A percentile compares a stretch with the other conserved stretches of the same genome.
phyloP scores from a whole-genome alignment of 2,329 filamentous ascomycete genomes.

The Talaromyces amestolkiae region DNA sequence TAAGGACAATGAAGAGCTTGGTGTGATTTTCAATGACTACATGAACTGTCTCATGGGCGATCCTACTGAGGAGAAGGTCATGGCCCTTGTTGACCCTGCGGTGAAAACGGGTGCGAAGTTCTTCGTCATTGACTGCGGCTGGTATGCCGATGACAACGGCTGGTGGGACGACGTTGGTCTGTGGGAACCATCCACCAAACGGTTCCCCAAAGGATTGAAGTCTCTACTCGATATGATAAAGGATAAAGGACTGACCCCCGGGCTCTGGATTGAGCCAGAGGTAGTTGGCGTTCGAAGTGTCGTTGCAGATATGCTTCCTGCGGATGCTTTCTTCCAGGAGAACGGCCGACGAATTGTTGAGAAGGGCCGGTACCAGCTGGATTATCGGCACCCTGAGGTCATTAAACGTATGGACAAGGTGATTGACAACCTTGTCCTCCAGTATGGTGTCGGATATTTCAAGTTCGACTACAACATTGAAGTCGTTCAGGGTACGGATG shows the following conservation, averaged over 20 bases:
- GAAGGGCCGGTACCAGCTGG: conserved; percentile 35
- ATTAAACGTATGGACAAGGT: conserved; percentile 26
- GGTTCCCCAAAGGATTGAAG: conserved; percentile 35
- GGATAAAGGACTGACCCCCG: conserved; percentile 28
- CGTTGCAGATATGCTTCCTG: conserved; percentile 27
- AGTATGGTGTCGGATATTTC: conserved; percentile 36
- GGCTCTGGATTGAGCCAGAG: conserved; percentile 39
- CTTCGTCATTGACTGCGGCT: conserved; percentile 40
- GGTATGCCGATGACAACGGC: conserved; percentile 38
- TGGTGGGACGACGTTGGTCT: conserved; percentile 41
- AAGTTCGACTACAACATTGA: conserved; percentile 43
- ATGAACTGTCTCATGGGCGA: conserved; percentile 44
- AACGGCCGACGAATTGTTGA: conserved; percentile 33
- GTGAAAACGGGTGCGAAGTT: conserved; percentile 31
- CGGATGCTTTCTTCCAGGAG: conserved; percentile 35
- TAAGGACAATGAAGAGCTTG: conserved; percentile 29
- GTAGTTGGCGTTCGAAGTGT: conserved; percentile 34
- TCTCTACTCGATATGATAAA: conserved; percentile 27
- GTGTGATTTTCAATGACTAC: conserved; percentile 41
- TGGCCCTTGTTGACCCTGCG: conserved; percentile 31
- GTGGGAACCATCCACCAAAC: conserved; percentile 33
- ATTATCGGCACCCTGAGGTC: conserved; percentile 32
- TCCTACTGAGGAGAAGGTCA: conserved; percentile 34
- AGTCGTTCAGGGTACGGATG: conserved; percentile 35
- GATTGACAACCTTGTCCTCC: conserved; percentile 25